These are phyloP conservation scores for Syzygium aqueum DNA, from an alignment of 345 rosid species.

Conservation along the genomic window DNA sequence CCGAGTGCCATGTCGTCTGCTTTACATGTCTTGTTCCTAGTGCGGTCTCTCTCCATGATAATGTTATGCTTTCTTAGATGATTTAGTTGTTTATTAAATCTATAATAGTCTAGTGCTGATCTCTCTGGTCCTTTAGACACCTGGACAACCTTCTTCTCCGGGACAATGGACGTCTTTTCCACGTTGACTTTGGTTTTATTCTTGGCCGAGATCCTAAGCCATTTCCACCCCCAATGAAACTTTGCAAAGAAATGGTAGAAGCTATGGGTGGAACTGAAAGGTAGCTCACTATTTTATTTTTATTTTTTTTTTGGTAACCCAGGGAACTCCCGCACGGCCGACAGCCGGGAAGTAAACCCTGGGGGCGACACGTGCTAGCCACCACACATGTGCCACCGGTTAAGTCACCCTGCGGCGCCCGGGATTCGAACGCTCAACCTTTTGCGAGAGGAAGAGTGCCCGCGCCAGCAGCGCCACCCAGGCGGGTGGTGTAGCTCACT, in stretches of 20 bases:
- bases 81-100: neutral
- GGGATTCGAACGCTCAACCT: too few relatives aligned
- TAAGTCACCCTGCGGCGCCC: too few relatives aligned
- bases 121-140: constrained; percentile 46
- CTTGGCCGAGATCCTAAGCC: constrained; percentile 99
- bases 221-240: constrained; percentile 99
- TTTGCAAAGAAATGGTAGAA: constrained; percentile 99
- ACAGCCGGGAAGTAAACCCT: too few relatives aligned
- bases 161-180: constrained; percentile 94
- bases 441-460: too few relatives aligned
- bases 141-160: constrained; percentile 94
- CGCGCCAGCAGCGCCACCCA: too few relatives aligned
- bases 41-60: too few relatives aligned
- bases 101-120: neutral
- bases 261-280: constrained; percentile 99
- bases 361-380: too few relatives aligned
- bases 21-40: neutral
- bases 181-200: constrained; percentile 94
- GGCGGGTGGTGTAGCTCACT: constrained; percentile 32
- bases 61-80: neutral
- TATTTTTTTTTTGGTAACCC: too few relatives aligned
- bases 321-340: too few relatives aligned
- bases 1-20: neutral
- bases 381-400: too few relatives aligned
- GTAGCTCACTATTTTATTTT: constrained; percentile 26